Conservation (phyloP, 1,139 yeast genomes). For the Scheffersomyces insectosa region DNA sequence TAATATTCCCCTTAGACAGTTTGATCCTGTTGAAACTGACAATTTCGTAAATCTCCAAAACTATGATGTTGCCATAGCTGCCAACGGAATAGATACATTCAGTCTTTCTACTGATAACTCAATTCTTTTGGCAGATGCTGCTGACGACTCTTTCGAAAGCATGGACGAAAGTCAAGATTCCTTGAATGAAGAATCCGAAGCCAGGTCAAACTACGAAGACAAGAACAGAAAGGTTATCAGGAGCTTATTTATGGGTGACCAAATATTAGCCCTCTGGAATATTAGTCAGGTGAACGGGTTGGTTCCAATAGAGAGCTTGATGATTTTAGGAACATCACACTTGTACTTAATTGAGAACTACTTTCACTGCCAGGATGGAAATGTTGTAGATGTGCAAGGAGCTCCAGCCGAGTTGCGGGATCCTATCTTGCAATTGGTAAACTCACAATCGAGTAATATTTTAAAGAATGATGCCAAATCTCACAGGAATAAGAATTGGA, state of each 20-base stretch:
- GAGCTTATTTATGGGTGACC: slow-evolving; percentile 69
- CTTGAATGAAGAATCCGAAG: slow-evolving; percentile 23
- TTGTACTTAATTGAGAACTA: slow-evolving; percentile 70
- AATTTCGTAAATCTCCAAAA: slow-evolving; percentile 13
- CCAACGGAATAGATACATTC: slow-evolving; percentile 26
- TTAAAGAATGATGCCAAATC: slow-evolving; percentile 21
- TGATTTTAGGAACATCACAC: slow-evolving; percentile 65
- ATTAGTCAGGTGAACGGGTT: slow-evolving; percentile 72
- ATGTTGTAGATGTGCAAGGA: slow-evolving; percentile 67
- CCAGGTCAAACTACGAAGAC: slow-evolving; percentile 53
- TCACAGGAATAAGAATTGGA: slow-evolving; percentile 58
- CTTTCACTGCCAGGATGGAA: slow-evolving; percentile 57
- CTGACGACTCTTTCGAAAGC: slow-evolving; percentile 43
- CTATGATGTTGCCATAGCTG: slow-evolving; percentile 17
- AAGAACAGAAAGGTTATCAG: slow-evolving; percentile 72
- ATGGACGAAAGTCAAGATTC: slow-evolving; percentile 36
- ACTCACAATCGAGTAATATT: slow-evolving; percentile 30
- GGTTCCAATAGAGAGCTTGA: slow-evolving; percentile 69
- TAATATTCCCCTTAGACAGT: slow-evolving; percentile 36
- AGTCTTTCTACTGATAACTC: slow-evolving; percentile 22
- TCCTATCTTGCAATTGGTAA: slow-evolving; percentile 62
- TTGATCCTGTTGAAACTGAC: slow-evolving; percentile 12
- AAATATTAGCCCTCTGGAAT: slow-evolving; percentile 70
- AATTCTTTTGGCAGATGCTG: slow-evolving; percentile 8
- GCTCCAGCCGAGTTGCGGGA: slow-evolving; percentile 64